Base-by-base conservation (phyloP, 2,329 filamentous ascomycete species). In the Helminthosporium solani region DNA sequence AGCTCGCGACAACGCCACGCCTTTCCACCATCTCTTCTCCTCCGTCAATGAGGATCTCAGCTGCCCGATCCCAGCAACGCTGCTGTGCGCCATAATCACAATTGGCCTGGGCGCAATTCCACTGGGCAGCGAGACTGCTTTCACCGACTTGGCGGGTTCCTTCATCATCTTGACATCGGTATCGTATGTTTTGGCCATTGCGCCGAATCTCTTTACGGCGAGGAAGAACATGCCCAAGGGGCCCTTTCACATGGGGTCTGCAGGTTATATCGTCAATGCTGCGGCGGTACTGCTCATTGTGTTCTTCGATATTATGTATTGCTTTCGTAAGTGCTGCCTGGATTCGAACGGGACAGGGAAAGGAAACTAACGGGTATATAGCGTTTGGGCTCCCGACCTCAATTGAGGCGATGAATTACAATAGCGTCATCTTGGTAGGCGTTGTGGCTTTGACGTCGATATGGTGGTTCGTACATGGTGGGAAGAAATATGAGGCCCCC, bases 71-170 rank as follows among this genome's bases (percentile, higher is more conserved):
- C 74, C 77, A 40, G 76, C 81, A 0, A 81, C 78, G 0, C 46
- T 83, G 2, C 67, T 74, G 20, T 76, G 75, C 71, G 61, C 70
- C 9, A 52, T 67, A 21, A 63, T 75, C 27, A 33, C 34, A 7
- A 23, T 46, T 14, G 64, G 82, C 5, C 70, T 87, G 0, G 52
- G 52, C 7, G 46, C 46, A 12, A 82, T 87, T 44, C 84, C 84
- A 47, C 74, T 87, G 1, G 83, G 79, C 8, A 83, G 77, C 45
- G 76, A 74, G 1, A 82, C 81, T 0, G 84, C 84, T 0, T 87
- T 87, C 68, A 79, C 79, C 33, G 83, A 82, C 0, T 78, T 87
- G 15, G 78, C 85, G 3, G 81, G 80, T 12, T 75, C 71, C 0
- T 82, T 80, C 54, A 73, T 80, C 33, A 72, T 81, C 11, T 71